Conservation (phyloP, 1,139 yeast genomes). For the Debaryomyces sp. region DNA sequence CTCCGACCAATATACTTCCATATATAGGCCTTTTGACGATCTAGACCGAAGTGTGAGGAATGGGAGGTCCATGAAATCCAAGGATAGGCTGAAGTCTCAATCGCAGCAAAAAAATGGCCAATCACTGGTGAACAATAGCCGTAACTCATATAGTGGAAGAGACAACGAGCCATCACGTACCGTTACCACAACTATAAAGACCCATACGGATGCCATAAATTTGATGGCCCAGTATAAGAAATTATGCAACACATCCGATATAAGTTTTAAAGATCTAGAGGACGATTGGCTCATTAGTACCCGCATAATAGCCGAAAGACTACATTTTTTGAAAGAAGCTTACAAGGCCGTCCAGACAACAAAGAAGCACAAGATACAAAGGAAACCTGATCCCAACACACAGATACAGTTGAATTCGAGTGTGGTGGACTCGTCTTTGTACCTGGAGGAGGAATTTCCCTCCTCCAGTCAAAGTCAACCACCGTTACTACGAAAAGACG, state of each 20-base stretch:
- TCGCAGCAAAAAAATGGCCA: background rate
- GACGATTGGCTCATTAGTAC: conserved; percentile 30
- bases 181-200: background rate
- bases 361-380: conserved; percentile 19
- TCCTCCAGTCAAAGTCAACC: conserved; percentile 10
- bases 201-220: conserved; percentile 9
- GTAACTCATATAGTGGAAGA: background rate
- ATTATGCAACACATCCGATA: background rate
- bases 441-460: conserved; percentile 15
- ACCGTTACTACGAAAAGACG: conserved; percentile 19
- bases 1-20: background rate
- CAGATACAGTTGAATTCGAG: background rate
- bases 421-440: conserved; percentile 4
- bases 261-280: conserved; percentile 11
- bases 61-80: background rate
- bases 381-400: conserved; percentile 1
- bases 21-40: background rate
- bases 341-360: conserved; percentile 29
- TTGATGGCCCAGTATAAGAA: conserved; percentile 12
- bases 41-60: background rate
- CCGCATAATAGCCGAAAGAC: conserved; percentile 25
- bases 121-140: background rate
- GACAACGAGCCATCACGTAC: background rate
- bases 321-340: conserved; percentile 34
- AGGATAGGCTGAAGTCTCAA: background rate